Base-by-base conservation (phyloP, 805 yeast species). In the Torulaspora delbrueckii region DNA sequence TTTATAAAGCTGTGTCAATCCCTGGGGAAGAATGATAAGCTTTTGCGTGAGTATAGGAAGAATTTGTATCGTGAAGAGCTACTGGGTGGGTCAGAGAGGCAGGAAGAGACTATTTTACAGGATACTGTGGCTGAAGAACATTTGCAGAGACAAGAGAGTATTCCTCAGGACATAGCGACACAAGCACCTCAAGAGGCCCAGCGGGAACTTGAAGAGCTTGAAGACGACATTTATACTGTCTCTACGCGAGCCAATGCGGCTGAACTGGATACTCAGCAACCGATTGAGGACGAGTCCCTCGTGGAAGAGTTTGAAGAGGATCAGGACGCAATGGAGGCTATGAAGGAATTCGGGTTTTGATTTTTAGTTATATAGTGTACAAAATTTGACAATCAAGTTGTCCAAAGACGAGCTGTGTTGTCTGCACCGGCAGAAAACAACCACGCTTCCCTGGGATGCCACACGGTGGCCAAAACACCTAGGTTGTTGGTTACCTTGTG, bases 381-480 rank as follows among this genome's bases (percentile, higher is more conserved):
- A 36, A 40, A 31, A 33, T 33, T 41, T 31, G 32, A 27, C 14
- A 32, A 16, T 54, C 69, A 85, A 13, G 96, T 86, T 23, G 99
- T 93, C 99, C 99, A 93, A 60, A 93, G 71, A 61, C 96, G 81
- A 5, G 97, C 98, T 34, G 88, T 81, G 50, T 95, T 88, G 68
- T 93, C 99, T 18, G 98, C 98, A 58, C 98, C 99, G 8, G 96
- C 87, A 63, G 93, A 83, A 66, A 93, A 89, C 62, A 93, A 74
- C 99, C 99, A 93, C 0, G 99, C 96, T 70, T 93, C 98, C 58
- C 83, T 81, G 54, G 98, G 98, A 74, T 93, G 99, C 99, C 99
- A 93, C 40, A 79, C 78, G 40, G 85, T 78, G 61, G 82, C 84
- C 61, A 93, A 74, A 12, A 93, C 95, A 62, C 99, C 99, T 46